These are phyloP conservation scores for Smittium mucronatum DNA, from an alignment of 371 early-diverging fungal species.

Conservation along the genomic window DNA sequence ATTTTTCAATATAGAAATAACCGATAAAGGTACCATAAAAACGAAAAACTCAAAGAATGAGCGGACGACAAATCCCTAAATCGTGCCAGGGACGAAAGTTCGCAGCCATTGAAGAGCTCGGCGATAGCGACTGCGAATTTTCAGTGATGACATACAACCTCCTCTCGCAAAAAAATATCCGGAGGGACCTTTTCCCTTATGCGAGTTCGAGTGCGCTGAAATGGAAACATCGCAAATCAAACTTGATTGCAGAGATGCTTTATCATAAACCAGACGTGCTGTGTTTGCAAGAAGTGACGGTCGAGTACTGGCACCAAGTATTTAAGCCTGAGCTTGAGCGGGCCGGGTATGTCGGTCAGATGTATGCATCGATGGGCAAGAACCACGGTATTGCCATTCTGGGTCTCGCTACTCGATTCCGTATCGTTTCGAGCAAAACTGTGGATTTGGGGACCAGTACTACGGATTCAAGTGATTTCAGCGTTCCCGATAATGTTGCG, in stretches of 20 bases:
- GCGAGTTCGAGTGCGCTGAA: constrained; percentile 25
- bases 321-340: constrained; percentile 15
- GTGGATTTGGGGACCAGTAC: constrained; percentile 23
- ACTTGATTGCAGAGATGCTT: constrained; percentile 23
- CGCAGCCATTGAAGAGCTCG: not conserved
- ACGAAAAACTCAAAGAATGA: not conserved
- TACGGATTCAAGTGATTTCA: constrained; percentile 24
- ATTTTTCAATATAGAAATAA: not conserved
- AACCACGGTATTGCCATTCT: constrained; percentile 36
- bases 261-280: constrained; percentile 32
- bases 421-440: constrained; percentile 9
- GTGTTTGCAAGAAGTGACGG: constrained; percentile 40
- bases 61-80: not conserved
- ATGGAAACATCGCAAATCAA: constrained; percentile 20
- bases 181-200: constrained; percentile 36
- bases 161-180: constrained; percentile 27
- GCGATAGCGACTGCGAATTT: not conserved
- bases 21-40: not conserved
- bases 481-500: constrained; percentile 36
- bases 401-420: constrained; percentile 24
- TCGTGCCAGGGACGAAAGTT: not conserved
- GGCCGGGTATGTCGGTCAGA: constrained; percentile 29
- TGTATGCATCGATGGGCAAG: constrained; percentile 21
- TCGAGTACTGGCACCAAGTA: constrained; percentile 21
- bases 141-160: not conserved